Base-by-base conservation (phyloP, 2,329 filamentous ascomycete genomes). In the Claviceps sp. region DNA sequence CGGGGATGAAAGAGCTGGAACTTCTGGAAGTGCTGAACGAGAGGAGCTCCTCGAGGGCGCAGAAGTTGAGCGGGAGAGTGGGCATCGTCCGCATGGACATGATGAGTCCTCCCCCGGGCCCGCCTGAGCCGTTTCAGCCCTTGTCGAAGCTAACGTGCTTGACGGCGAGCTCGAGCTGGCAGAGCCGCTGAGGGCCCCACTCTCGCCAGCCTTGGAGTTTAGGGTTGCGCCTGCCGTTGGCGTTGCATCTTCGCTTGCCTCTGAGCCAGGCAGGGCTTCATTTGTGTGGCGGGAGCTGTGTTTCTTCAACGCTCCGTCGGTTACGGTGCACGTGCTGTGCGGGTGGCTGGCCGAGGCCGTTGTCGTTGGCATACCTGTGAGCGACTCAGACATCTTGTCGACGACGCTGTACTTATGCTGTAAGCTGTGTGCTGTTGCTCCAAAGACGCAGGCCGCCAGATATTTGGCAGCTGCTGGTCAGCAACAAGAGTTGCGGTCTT, bases 311-410 rank as follows among this genome's bases (percentile, higher is more conserved):
- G 14, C 43, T 7, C 43, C 43, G 16, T 30, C 14, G 3, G 43
- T 43, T 18, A 18, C 11, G 18, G 18, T 51, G 52, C 22, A 40
- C n/a, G 37, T 51, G 52, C 41, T 26, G 54, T 37, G 26, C 16
- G 43, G 51, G 41, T 44, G 18, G 47, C 51, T n/a, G 36, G 8
- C 48, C 30, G 44, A 24, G 13, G 57, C 56, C 57, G 52, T 56
- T 52, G 59, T 60, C 57, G 52, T 56, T 52, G 59, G 60, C 61
- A 63, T 61, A 60, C 22, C 22, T 22, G 61, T 56, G 52, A 53
- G 59, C 57, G 60, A 56, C 47, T 53, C 56, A 51, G 57, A 62
- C 62, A 63, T 63, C 50, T 56, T 61, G 43, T 36, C 26, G 22
- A 41, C 43, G 22, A 30, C 43, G 41, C 20, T 43, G 20, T 13